Base-by-base conservation (phyloP, 2,329 filamentous ascomycete species). In the Neurospora crassa region DNA sequence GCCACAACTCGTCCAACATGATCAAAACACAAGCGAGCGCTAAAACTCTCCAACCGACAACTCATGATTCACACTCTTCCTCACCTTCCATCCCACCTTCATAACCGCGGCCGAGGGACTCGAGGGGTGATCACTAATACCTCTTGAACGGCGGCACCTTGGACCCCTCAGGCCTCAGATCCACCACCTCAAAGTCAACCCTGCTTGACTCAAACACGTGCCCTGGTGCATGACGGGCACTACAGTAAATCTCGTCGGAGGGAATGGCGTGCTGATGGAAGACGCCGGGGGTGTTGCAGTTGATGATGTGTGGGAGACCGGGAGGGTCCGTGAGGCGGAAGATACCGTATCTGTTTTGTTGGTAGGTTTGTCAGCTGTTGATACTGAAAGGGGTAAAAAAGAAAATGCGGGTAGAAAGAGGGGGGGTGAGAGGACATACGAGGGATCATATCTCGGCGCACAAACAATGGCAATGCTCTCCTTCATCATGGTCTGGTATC, bases 391-490 rank as follows among this genome's bases (percentile, higher is more conserved):
- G 47, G 5, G 34, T 37, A 29, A 5, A n/a, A 7, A 37, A 37
- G 34, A 8, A 8, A 7, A 37, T 37, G 34, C 34, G 34, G 34
- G 34, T 7, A 14, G 40, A 20, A 20, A 12, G 41, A 12, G 41
- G 40, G 8, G 5, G 37, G 18, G 34, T 47, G 41, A 12, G 40
- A 24, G 47, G 29, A 86, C 90, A 83, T 83, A 94, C 89, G 90
- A 91, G 67, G 92, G 92, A 43, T 86, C 84, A 77, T 92, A 93
- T 71, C 87, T 91, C 0, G 96, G 96, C 6, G 96, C 93, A 82
- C 96, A 99, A 47, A 99, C 96, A 77, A 99, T 97, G 4, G 96
- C 96, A 74, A 99, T 94, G 76, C 93, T 96, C 84, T 99, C 96
- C 0, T 94, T 91, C 82, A 98, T 88, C 93, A 97, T 97, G 72